Percentiles rank a stretch among this genome's conserved stretches.
Conservation (phyloP, 2,329 filamentous ascomycete genomes). For the Zasmidium angulare region DNA sequence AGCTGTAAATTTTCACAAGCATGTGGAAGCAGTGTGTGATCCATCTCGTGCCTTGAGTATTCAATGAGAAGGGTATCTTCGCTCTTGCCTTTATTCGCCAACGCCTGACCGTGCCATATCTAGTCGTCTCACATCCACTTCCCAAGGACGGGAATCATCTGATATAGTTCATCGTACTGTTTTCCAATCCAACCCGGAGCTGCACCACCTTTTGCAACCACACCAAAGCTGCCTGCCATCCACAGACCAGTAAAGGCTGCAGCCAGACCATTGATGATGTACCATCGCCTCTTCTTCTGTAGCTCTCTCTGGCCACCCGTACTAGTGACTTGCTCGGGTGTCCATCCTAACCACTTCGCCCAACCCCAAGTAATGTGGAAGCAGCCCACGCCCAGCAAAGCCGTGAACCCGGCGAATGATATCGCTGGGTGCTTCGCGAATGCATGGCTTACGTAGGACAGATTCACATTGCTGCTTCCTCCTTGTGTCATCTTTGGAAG, state of each 20-base stretch:
- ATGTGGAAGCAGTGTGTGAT: not conserved
- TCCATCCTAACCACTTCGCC: constrained; percentile 74
- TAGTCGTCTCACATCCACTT: constrained; percentile 43
- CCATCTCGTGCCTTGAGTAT: not conserved
- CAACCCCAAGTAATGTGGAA: constrained; percentile 83
- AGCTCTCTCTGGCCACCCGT: constrained; percentile 51
- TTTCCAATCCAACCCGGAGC: constrained; percentile 76
- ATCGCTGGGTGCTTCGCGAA: constrained; percentile 69
- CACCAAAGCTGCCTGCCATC: constrained; percentile 76
- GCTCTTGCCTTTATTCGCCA: not conserved
- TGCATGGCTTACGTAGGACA: constrained; percentile 82
- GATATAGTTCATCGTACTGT: constrained; percentile 75
- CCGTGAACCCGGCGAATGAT: constrained; percentile 67
- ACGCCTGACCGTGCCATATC: not conserved
- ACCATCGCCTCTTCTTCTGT: constrained; percentile 65
- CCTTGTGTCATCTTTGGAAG: constrained; percentile 74
- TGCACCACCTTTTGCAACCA: constrained; percentile 70
- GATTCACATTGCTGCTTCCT: constrained; percentile 79
- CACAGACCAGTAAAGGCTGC: constrained; percentile 64
- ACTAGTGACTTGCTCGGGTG: constrained; percentile 56
- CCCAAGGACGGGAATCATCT: constrained; percentile 57
- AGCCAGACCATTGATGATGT: constrained; percentile 66
- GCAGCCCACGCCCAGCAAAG: constrained; percentile 65
- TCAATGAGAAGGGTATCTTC: constrained; percentile 3
- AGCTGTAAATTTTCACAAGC: too few relatives aligned